A percentile compares a stretch with the other conserved stretches of the same genome.
Evolutionary conservation across 345 rosid genomes (phyloP).

Genomic region (Eucalyptus dawsonii): DNA sequence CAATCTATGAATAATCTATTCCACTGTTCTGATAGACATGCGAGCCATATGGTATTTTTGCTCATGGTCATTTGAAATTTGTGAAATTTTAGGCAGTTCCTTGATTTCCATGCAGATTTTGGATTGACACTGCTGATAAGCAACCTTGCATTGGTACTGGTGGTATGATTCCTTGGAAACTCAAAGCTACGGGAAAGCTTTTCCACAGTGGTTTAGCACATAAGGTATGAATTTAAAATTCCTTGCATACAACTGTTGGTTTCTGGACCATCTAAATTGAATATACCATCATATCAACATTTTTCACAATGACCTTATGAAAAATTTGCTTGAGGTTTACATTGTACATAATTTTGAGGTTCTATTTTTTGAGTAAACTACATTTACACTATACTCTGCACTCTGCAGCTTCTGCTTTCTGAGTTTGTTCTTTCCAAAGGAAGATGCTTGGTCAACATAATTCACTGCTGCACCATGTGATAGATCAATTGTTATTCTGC

Average conservation of each 20-base stretch:
- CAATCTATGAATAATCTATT: background rate
- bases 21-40: background rate
- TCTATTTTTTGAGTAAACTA: background rate
- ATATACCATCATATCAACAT: background rate
- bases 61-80: background rate
- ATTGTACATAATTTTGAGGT: background rate
- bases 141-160: constrained; percentile 99
- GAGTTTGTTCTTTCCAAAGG: background rate
- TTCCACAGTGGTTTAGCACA: constrained; percentile 95
- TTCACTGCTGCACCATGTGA: background rate
- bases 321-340: background rate
- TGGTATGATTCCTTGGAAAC: constrained; percentile 96
- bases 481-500: background rate
- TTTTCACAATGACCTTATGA: background rate
- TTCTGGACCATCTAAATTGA: background rate
- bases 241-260: background rate
- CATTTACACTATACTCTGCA: background rate
- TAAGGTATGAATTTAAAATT: constrained; percentile 32
- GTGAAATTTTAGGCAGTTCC: background rate
- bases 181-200: constrained; percentile 82
- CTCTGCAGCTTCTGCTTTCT: background rate
- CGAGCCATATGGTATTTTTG: background rate
- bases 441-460: background rate
- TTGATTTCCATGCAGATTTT: constrained; percentile 32
- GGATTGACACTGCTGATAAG: constrained; percentile 99